Conservation (phyloP, 2,329 filamentous ascomycete species). For the Verticillium albo-atrum region DNA sequence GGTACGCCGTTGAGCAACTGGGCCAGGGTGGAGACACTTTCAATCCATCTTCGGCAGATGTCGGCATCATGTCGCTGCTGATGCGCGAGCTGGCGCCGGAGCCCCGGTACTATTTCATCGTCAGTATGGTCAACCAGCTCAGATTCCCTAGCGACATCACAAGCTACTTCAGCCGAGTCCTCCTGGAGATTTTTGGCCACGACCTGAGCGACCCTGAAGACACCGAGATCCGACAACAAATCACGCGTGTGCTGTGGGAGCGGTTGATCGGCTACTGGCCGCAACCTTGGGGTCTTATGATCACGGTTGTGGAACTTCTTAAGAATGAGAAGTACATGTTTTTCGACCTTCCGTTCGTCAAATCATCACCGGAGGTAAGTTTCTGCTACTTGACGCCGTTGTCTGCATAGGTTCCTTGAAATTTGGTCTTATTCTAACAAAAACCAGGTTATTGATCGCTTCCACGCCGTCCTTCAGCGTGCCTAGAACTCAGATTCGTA, state of each 20-base stretch:
- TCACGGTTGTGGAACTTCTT: conserved; percentile 81
- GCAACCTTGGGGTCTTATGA: conserved; percentile 92
- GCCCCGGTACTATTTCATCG: conserved; percentile 78
- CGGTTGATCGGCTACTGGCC: conserved; percentile 83
- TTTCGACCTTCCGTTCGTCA: conserved; percentile 90
- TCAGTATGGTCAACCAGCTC: conserved; percentile 84
- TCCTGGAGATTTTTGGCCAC: conserved; percentile 79
- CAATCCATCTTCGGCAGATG: conserved; percentile 60
- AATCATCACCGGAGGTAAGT: conserved; percentile 78
- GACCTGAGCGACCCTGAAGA: conserved; percentile 72
- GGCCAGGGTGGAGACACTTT: conserved; percentile 59
- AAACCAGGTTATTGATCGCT: conserved; percentile 11
- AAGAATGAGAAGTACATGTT: conserved; percentile 90
- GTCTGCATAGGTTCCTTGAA: too few relatives aligned
- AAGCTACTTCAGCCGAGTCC: conserved; percentile 83
- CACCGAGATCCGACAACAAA: conserved; percentile 80
- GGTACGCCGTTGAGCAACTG: conserved; percentile 60
- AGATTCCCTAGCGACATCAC: conserved; percentile 87
- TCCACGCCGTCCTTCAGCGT: conserved; percentile 8
- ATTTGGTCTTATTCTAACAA: neutral
- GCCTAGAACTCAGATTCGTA: neutral
- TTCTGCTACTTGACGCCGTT: neutral
- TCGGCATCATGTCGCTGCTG: conserved; percentile 70
- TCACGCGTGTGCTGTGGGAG: conserved; percentile 84
- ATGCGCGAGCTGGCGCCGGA: conserved; percentile 71